Conservation (phyloP, 305 asterid genomes). For the Galium porrigens region DNA sequence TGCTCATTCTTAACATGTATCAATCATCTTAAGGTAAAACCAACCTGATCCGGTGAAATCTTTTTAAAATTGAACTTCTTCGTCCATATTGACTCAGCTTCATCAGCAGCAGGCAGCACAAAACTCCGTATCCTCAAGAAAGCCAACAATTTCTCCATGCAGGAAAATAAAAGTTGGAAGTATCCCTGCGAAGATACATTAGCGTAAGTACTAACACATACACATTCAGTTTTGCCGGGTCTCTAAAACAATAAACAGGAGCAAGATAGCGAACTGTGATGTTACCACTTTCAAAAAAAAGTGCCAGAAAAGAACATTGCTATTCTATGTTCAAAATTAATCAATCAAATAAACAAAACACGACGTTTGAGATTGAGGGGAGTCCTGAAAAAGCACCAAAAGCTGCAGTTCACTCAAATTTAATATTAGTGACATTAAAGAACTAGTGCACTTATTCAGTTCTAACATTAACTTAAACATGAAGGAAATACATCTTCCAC, state of each 20-base stretch:
- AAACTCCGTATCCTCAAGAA: constrained; percentile 51
- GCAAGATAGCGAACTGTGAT: neutral
- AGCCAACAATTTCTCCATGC: constrained; percentile 75
- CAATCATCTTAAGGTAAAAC: neutral
- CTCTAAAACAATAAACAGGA: neutral
- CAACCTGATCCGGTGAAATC: constrained; percentile 58
- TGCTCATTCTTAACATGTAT: neutral
- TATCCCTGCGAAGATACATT: constrained; percentile 49
- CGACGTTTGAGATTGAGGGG: neutral
- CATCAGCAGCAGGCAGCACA: constrained; percentile 85
- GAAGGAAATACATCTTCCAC: neutral
- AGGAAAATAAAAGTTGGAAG: constrained; percentile 63
- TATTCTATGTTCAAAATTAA: neutral
- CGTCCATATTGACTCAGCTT: constrained; percentile 79
- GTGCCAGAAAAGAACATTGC: neutral
- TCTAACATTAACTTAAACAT: neutral
- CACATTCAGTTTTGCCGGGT: neutral
- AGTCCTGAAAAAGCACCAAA: neutral
- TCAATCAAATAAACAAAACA: neutral
- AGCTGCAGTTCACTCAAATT: neutral
- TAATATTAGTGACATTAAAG: too few species aligned
- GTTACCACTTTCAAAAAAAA: neutral
- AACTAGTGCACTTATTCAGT: neutral
- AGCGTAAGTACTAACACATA: neutral
- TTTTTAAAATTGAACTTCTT: constrained; percentile 62